These are phyloP conservation scores for Phytomonas serpens DNA, from an alignment of 208 protist genomes.

Conservation along the genomic window DNA sequence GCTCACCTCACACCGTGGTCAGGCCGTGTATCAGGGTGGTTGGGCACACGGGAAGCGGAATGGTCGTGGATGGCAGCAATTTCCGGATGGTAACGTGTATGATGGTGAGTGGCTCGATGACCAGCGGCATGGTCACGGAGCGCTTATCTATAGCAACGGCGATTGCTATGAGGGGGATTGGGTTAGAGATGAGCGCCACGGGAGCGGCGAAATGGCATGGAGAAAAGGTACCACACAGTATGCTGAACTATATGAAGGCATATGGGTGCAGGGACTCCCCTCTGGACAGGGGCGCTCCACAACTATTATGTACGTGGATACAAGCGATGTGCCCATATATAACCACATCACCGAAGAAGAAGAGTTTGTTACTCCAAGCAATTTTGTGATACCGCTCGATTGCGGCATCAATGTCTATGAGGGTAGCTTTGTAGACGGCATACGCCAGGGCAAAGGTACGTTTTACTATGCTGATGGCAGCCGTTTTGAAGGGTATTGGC, in stretches of 20 bases:
- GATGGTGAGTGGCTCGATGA: conserved; percentile 50
- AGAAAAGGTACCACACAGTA: conserved; percentile 27
- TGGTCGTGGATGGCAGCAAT: conserved; percentile 54
- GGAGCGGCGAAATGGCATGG: conserved; percentile 78
- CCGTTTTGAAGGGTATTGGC: conserved; percentile 78
- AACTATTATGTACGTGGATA: conserved; percentile 28
- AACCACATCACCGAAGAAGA: background rate
- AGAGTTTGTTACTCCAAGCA: background rate
- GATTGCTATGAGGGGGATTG: conserved; percentile 82
- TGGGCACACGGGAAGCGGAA: conserved; percentile 64
- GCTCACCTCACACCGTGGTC: conserved; percentile 33
- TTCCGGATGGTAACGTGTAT: conserved; percentile 64
- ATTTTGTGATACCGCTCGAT: background rate
- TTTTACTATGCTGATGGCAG: conserved; percentile 88
- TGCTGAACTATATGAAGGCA: conserved; percentile 68
- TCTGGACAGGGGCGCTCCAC: conserved; percentile 63
- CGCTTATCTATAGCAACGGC: conserved; percentile 37
- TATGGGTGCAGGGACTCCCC: conserved; percentile 55
- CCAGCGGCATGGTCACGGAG: conserved; percentile 45
- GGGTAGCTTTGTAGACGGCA: conserved; percentile 41
- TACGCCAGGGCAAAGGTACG: conserved; percentile 54
- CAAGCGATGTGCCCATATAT: background rate
- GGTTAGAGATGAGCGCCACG: conserved; percentile 36
- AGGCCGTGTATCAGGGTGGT: conserved; percentile 47
- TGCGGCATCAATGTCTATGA: conserved; percentile 53